Evolutionary conservation across 1,284 basidiomycete genomes (phyloP), one percentile per base, ranked within the genome.

Genomic region (Cutaneotrichosporon mucoides): DNA sequence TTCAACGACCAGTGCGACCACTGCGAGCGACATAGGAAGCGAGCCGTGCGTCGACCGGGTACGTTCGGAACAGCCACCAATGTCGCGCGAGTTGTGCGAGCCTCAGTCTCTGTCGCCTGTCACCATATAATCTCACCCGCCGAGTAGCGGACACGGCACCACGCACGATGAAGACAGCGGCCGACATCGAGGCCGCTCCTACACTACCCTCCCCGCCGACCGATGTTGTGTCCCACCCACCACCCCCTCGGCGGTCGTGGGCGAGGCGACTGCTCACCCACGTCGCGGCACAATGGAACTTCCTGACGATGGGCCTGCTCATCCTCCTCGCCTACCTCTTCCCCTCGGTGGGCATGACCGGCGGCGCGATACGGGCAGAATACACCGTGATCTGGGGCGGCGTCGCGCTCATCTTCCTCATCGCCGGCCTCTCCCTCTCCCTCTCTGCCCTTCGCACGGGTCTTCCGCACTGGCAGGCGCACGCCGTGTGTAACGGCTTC

Each of bases 371-470:
- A n/a, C 47, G 55, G 41, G 65, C 66, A 10, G 57, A 72, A 45
- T 70, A 62, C 43, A 68, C 69, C 2, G 54, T 73, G 33, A 65
- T 66, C 15, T 75, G 68, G 50, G 68, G 75, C 2, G 65, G 66
- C 2, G 73, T 77, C 15, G 68, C 65, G n/a, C 58, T 76, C 55
- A 76, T 78, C 52, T 78, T 78, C 63, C 63, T 76, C 53, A 66
- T 75, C 34, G 69, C 70, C 0, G 76, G 75, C 7, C 64, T 76
- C 8, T 62, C 67, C 0, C 59, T 76, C 0, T 68, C 74, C 3
- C 59, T 70, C 9, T 56, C 62, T n/a, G 68, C 66, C 48, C 65
- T 75, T 34, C 63, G 70, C 34, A 49, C 63, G 40, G 58, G 63
- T 24, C 57, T 63, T 3, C 59, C 54, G 2, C 59, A 65, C 50